Evolutionary conservation across 345 rosid species (phyloP).

Genomic region (Sisymbrium altissimum): DNA sequence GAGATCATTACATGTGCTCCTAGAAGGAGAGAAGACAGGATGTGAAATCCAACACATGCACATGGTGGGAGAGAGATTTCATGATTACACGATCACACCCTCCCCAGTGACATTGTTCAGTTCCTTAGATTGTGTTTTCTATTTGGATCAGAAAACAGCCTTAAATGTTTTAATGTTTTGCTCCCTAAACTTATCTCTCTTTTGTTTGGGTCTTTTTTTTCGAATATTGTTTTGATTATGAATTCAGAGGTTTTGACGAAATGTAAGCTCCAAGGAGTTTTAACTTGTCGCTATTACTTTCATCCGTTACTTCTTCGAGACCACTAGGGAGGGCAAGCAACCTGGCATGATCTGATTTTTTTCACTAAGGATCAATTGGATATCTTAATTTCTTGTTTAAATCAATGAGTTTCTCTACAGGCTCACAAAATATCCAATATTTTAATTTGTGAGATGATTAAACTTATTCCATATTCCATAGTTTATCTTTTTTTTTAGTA

Average conservation of each 20-base stretch:
- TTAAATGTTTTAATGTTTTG: slow-evolving; percentile 4
- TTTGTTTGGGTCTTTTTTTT: not conserved
- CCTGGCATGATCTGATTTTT: not conserved
- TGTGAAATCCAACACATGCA: slow-evolving; percentile 39
- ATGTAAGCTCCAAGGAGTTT: not conserved
- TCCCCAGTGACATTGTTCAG: not conserved
- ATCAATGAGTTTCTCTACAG: no score
- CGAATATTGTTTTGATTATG: not conserved
- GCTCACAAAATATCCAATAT: no score
- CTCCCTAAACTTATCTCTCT: not conserved
- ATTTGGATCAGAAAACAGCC: not conserved
- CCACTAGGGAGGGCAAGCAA: not conserved
- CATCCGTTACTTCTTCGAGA: not conserved
- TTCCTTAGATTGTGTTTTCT: not conserved
- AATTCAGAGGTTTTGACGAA: slow-evolving; percentile 9
- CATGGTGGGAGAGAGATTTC: not conserved
- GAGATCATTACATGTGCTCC: slow-evolving; percentile 85
- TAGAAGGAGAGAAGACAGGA: slow-evolving; percentile 71
- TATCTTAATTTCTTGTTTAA: no score
- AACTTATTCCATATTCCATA: no score
- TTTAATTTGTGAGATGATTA: no score
- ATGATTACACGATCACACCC: not conserved
- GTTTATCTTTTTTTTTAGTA: no score
- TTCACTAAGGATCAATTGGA: no score
- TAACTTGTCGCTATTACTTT: not conserved